Conservation (phyloP, 2,329 filamentous ascomycete genomes). For the Westerdykella sp. region DNA sequence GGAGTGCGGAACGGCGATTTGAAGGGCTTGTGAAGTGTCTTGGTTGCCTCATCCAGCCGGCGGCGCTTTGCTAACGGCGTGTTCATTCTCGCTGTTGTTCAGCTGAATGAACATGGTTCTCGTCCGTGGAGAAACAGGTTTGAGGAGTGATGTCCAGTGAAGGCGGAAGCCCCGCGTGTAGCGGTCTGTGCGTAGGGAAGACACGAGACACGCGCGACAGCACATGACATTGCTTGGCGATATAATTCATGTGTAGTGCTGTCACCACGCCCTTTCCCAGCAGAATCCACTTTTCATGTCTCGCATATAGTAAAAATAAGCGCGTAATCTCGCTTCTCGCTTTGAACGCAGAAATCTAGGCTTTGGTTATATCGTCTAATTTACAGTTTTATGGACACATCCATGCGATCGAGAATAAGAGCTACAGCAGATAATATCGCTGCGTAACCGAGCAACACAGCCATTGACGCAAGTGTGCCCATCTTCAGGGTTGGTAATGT, state of each 20-base stretch:
- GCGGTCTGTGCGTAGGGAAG: background rate
- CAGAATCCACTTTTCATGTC: too few relatives aligned
- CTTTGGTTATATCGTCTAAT: background rate
- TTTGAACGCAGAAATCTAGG: background rate
- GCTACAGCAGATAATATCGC: constrained; percentile 61
- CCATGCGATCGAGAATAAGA: constrained; percentile 56
- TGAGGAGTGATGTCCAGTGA: background rate
- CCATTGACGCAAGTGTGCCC: constrained; percentile 59
- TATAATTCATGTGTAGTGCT: too few relatives aligned
- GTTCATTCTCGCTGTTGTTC: constrained; percentile 35
- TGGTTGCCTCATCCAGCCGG: constrained; percentile 52
- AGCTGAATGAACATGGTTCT: background rate
- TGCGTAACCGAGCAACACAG: constrained; percentile 67
- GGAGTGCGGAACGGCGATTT: constrained; percentile 59
- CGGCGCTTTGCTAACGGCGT: constrained; percentile 56
- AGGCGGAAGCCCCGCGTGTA: background rate
- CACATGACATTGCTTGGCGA: too few relatives aligned
- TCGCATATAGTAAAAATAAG: background rate
- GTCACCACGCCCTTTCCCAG: too few relatives aligned
- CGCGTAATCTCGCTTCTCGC: background rate
- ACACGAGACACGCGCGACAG: background rate
- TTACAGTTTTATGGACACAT: constrained; percentile 67
- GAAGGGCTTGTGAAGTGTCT: constrained; percentile 63
- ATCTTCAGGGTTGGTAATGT: constrained; percentile 75
- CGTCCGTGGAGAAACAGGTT: background rate